phyloP scores from a whole-genome alignment of 805 yeast genomes.

The Grigorovia jiainica region DNA sequence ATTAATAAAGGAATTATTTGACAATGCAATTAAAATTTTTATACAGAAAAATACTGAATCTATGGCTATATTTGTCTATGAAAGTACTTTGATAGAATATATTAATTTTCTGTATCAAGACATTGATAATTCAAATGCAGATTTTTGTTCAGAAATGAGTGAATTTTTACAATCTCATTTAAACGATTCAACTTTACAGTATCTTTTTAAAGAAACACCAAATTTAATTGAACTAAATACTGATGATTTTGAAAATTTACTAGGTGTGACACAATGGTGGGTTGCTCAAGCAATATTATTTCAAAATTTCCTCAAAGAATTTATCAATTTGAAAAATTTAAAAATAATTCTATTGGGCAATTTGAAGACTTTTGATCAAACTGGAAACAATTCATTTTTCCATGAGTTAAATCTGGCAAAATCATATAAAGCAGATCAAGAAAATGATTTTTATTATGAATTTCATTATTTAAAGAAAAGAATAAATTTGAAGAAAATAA shows the following conservation, averaged over 20 bases:
- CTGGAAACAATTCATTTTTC: slow-evolving; percentile 6
- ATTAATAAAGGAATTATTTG: slow-evolving; percentile 31
- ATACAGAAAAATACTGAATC: slow-evolving; percentile 12
- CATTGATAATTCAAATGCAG: slow-evolving; percentile 31
- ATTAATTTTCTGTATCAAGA: slow-evolving; percentile 39
- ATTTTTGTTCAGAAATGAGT: slow-evolving; percentile 36
- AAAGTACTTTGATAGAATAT: slow-evolving; percentile 38
- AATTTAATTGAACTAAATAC: slow-evolving; percentile 18
- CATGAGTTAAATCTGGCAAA: neutral
- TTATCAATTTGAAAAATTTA: slow-evolving; percentile 27
- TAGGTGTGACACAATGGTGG: slow-evolving; percentile 37
- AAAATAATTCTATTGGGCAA: slow-evolving; percentile 30
- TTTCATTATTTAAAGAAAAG: slow-evolving; percentile 30
- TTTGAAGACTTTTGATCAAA: neutral
- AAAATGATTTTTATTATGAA: slow-evolving; percentile 35
- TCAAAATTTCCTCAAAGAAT: slow-evolving; percentile 23
- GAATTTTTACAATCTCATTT: slow-evolving; percentile 35
- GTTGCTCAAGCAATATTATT: slow-evolving; percentile 30
- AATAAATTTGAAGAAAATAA: slow-evolving; percentile 4
- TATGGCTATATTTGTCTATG: slow-evolving; percentile 37
- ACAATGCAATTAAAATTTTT: slow-evolving; percentile 11
- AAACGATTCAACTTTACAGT: slow-evolving; percentile 23
- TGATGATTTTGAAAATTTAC: slow-evolving; percentile 6
- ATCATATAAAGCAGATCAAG: neutral
- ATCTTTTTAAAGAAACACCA: slow-evolving; percentile 36